Evolutionary conservation across 31 red algal species (phyloP).

Genomic region (Endocladia muricata): DNA sequence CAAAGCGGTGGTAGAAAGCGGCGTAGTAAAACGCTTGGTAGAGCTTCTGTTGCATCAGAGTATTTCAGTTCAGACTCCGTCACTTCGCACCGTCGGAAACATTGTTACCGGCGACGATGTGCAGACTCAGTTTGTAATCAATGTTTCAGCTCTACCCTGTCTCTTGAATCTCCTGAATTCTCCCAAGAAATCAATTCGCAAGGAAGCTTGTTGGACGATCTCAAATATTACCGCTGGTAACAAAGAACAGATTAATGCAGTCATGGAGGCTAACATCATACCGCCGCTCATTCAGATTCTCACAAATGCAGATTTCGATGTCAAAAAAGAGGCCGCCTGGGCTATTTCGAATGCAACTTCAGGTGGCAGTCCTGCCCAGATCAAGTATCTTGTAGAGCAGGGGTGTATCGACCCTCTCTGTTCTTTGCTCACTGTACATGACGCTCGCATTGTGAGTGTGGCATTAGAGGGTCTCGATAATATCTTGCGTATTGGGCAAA

Average conservation of each 20-base stretch:
- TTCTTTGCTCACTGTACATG: constrained; percentile 76
- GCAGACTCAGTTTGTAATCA: constrained; percentile 95
- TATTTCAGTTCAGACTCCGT: constrained; percentile 71
- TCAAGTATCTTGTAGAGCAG: constrained; percentile 78
- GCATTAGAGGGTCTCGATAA: constrained; percentile 93
- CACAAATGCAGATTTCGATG: constrained; percentile 87
- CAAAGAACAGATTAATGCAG: constrained; percentile 82
- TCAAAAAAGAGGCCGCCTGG: constrained; percentile 93
- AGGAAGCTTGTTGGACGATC: constrained; percentile 98
- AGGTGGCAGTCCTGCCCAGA: constrained; percentile 76
- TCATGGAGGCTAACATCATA: constrained; percentile 83
- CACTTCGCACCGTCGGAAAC: constrained; percentile 91
- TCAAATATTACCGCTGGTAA: constrained; percentile 98
- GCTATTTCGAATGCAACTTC: constrained; percentile 93
- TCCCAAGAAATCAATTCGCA: constrained; percentile 88
- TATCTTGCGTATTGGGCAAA: constrained; percentile 87
- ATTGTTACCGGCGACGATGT: constrained; percentile 94
- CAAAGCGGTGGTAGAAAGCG: constrained; percentile 84
- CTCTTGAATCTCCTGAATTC: constrained; percentile 76
- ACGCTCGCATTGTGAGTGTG: constrained; percentile 81
- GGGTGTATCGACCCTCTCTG: constrained; percentile 86
- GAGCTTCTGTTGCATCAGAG: constrained; percentile 79
- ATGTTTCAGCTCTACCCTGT: constrained; percentile 64
- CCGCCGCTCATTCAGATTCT: constrained; percentile 76
- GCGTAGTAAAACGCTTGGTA: constrained; percentile 80